Evolutionary conservation across 1,284 basidiomycete species (phyloP).

Genomic region (Paramarasmius palmivorus): DNA sequence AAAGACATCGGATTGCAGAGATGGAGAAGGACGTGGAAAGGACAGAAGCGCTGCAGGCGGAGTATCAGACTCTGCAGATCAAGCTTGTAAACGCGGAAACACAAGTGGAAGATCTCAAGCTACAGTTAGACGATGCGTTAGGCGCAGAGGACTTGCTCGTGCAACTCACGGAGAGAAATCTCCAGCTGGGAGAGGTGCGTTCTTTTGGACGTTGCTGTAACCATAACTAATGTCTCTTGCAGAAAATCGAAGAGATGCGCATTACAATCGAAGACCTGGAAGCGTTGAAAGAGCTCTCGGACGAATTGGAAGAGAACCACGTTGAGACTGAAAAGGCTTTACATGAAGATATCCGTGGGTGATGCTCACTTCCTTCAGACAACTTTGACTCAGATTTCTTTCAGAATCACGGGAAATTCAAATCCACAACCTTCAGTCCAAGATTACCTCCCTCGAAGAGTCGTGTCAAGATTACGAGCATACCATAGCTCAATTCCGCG

Average conservation of each 20-base stretch:
- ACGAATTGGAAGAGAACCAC: slow-evolving; percentile 97
- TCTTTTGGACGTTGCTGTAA: neutral
- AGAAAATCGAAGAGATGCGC: slow-evolving; percentile 97
- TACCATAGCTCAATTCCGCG: slow-evolving; percentile 90
- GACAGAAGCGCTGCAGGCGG: slow-evolving; percentile 72
- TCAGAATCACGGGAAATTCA: slow-evolving; percentile 73
- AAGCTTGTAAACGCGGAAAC: slow-evolving; percentile 85
- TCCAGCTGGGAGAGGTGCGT: slow-evolving; percentile 83
- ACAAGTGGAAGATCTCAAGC: slow-evolving; percentile 92
- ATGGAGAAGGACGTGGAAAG: slow-evolving; percentile 85
- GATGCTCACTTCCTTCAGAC: neutral
- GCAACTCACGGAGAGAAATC: slow-evolving; percentile 92
- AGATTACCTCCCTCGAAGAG: slow-evolving; percentile 73
- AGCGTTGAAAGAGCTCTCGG: slow-evolving; percentile 92
- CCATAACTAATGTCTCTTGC: slow-evolving; percentile 7
- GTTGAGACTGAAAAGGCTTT: slow-evolving; percentile 91
- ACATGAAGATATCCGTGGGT: slow-evolving; percentile 84
- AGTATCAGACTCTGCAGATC: slow-evolving; percentile 41
- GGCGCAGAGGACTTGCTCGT: slow-evolving; percentile 97
- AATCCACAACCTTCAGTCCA: slow-evolving; percentile 66
- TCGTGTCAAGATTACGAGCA: slow-evolving; percentile 81
- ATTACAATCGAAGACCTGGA: slow-evolving; percentile 96
- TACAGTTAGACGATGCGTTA: slow-evolving; percentile 93
- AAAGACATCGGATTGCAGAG: slow-evolving; percentile 79
- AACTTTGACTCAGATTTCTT: slow-evolving; percentile 5